Base-by-base conservation (phyloP, 2,329 filamentous ascomycete genomes). In the Colletotrichum higginsianum region DNA sequence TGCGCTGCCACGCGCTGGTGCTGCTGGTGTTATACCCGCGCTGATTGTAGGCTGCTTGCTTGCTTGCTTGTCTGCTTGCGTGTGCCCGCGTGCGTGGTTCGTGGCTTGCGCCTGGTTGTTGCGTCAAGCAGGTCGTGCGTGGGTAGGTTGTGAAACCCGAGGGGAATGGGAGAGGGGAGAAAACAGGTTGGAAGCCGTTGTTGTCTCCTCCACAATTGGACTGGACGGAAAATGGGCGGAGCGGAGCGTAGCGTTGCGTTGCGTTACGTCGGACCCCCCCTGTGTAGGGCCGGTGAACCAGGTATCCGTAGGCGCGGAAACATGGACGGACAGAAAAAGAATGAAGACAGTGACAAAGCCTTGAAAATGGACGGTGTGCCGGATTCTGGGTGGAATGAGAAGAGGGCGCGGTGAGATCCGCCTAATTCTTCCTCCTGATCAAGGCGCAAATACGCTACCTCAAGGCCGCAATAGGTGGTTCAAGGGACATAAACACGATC, bases 171-270 rank as follows among this genome's bases (percentile, higher is more conserved):
- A 26, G 46, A 65, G n/a, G 57, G 40, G 65, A 69, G 69, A 69
- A 64, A 64, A 69, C 60, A 55, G 66, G 53, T 52, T 64, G 40
- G 60, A 35, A 30, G 46, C 26, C 44, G 69, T 69, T 72, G 65
- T 71, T 71, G 63, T 49, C 69, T 72, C 69, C 53, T 72, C 66
- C 65, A 40, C 64, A 49, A 35, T 46, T 47, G 64, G 60, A 44
- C 42, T 71, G 42, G 42, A 21, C 66, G 47, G 46, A 57, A 47
- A 67, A 66, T 55, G 57, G 23, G 64, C 63, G 57, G 56, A 71
- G 63, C 67, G 57, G 63, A 61, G 56, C 55, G 50, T 30, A 53
- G 55, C 47, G 61, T 53, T 40, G 50, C 62, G 50, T 30, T 46
- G 55, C 47, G 61, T 53, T 40, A 44, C 62, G 53, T 58, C 56